Base-by-base conservation (phyloP, 495 filamentous ascomycete genomes). In the Delitschia confertaspora region DNA sequence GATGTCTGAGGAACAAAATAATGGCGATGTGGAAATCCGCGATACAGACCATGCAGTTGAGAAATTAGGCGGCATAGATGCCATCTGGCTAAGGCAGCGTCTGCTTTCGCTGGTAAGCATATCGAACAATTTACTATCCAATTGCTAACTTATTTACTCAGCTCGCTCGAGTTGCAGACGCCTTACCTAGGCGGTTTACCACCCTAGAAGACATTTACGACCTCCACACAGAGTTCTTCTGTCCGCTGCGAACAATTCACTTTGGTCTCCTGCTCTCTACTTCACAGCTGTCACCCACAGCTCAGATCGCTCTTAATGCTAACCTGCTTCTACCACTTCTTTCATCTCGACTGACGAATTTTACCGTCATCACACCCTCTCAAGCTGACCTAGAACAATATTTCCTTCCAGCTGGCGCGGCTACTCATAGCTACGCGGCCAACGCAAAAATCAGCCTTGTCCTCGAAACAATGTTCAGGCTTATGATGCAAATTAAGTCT, bases 381-480 rank as follows among this genome's bases (percentile, higher is more conserved):
- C 65, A 68, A 31, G 51, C 49, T 1, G 57, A 53, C 3, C 61
- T 95, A 17, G 72, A 83, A 46, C 45, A 67, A 32, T 78, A 75
- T 55, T 93, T 78, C 56, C 67, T 93, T 1, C 87, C 85, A 0
- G 85, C 70, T 39, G 63, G 79, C 1, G 85, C 88, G 0, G 78
- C 74, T 33, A 77, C 70, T 0, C 61, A 71, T 4, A 74, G 68
- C 5, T 61, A 72, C 0, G 70, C 70, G 4, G 85, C 93, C 35
- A 95, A 95, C 56, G 79, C 82, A 2, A 88, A 87, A 61, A 68
- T 95, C 23, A 81, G 80, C 3, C 62, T 95, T 2, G 57, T 85
- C 37, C 59, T 95, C 0, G 89, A 98, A 61, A 69, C 69, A 0
- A 59, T 93, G 41, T 49, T 89, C 36, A 45, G 52, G 38, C 41